Evolutionary conservation across 164 flowering plant genomes (phyloP), one percentile per base, ranked within the genome.

Genomic region (Piper longum): DNA sequence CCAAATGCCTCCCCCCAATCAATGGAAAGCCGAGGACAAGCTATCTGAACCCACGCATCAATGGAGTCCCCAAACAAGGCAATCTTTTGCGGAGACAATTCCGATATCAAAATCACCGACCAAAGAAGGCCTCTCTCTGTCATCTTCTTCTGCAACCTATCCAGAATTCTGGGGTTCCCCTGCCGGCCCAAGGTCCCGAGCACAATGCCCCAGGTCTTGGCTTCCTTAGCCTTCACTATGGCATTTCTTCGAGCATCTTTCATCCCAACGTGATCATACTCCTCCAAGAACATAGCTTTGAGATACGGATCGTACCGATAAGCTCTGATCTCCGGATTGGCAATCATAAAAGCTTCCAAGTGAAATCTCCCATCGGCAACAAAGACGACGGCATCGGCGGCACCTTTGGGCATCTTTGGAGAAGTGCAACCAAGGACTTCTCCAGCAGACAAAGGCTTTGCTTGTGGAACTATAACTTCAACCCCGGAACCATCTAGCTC

Each of bases 11-110:
- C 99, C 0, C 99, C 97, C 99, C 99, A 93, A 66, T 90, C 99
- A 71, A 93, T 90, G 0, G 99, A 93, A 16, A 90, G 80, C 61
- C 97, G 68, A 11, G 99, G 99, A 62, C 99, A 93, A 18, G 97
- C 99, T 68, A 93, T 84, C 67, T 93, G 99, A 62, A 93, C 74
- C 99, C 99, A 93, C 70, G 97, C 99, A 79, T 90, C 97, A 12
- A 93, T 77, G 4, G 91, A 85, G 9, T 88, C 97, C 54, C 77
- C 96, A 74, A 93, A 93, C 74, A 93, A 69, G 3, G 74, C 80
- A 68, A 93, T 70, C 73, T 85, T 78, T 4, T 73, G 58, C 11
- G 97, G 99, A 43, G 89, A 83, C 16, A 93, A 67, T 72, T 93
- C 99, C 0, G 99, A 93, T 85, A 93, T 85, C 78, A 93, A 69